Evolutionary conservation across 306 rosid species (phyloP).

Genomic region (Styphnolobium japonicum): DNA sequence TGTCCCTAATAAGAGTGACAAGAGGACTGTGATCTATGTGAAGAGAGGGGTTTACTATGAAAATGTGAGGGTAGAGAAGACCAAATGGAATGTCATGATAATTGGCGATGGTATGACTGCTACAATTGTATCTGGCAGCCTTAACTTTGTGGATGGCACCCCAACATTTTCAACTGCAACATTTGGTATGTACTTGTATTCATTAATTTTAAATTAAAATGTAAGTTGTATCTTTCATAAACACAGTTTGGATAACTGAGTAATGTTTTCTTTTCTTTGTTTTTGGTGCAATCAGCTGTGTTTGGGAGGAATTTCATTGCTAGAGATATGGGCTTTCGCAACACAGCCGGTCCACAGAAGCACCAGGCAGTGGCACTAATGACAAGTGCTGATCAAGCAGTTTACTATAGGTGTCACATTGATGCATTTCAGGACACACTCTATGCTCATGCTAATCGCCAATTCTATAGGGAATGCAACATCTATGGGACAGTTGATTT

Average conservation of each 20-base stretch:
- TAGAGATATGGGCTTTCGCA: constrained; percentile 58
- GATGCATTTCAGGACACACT: constrained; percentile 75
- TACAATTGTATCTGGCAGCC: constrained; percentile 50
- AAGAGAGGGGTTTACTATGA: constrained; percentile 67
- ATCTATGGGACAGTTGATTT: constrained; percentile 73
- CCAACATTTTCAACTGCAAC: constrained; percentile 71
- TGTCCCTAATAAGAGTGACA: constrained; percentile 48
- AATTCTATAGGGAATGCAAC: constrained; percentile 67
- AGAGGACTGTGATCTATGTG: constrained; percentile 61
- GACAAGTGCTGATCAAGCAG: constrained; percentile 57
- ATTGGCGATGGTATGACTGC: constrained; percentile 71
- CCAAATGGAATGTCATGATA: constrained; percentile 70
- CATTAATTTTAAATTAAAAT: neutral
- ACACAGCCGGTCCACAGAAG: constrained; percentile 67
- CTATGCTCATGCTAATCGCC: constrained; percentile 60
- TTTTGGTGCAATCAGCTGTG: constrained; percentile 44
- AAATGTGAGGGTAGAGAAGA: constrained; percentile 57
- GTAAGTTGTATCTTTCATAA: neutral
- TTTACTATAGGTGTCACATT: constrained; percentile 54
- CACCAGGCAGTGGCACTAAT: constrained; percentile 86
- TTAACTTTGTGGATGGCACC: constrained; percentile 63
- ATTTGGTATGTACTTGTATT: constrained; percentile 46
- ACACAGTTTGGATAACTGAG: neutral
- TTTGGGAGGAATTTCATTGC: constrained; percentile 65
- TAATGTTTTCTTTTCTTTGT: neutral